Evolutionary conservation across 2,329 filamentous ascomycete species (phyloP).

Genomic region (Simplicillium sp.): DNA sequence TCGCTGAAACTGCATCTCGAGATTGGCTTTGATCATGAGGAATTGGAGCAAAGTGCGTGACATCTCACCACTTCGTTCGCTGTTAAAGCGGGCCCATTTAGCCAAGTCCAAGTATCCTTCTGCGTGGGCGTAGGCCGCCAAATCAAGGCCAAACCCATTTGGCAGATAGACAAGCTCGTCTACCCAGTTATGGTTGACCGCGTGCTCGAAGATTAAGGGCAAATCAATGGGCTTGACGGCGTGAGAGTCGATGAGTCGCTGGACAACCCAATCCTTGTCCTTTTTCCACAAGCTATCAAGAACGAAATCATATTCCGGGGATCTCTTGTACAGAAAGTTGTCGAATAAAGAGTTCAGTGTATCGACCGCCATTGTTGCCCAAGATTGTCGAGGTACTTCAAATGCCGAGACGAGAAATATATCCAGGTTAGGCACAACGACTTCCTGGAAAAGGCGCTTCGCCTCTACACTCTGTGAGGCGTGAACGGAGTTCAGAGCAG

Average conservation of each 20-base stretch:
- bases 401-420: slow-evolving; percentile 73
- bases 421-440: slow-evolving; percentile 64
- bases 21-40: slow-evolving; percentile 71
- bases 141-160: slow-evolving; percentile 79
- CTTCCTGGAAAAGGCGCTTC: slow-evolving; percentile 55
- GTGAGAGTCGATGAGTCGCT: slow-evolving; percentile 72
- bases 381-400: slow-evolving; percentile 62
- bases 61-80: slow-evolving; percentile 58
- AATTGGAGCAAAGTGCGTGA: slow-evolving; percentile 68
- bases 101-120: slow-evolving; percentile 71
- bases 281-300: slow-evolving; percentile 87
- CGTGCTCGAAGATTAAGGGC: slow-evolving; percentile 46
- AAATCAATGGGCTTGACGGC: slow-evolving; percentile 55
- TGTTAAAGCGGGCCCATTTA: slow-evolving; percentile 67
- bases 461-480: slow-evolving; percentile 55
- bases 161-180: slow-evolving; percentile 69
- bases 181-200: slow-evolving; percentile 74
- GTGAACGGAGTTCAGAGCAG: slow-evolving; percentile 50
- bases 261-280: slow-evolving; percentile 77
- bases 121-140: slow-evolving; percentile 77
- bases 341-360: slow-evolving; percentile 71
- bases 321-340: slow-evolving; percentile 71
- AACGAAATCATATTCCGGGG: slow-evolving; percentile 76
- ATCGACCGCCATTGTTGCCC: slow-evolving; percentile 65
- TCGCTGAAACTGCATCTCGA: slow-evolving; percentile 68